Percentiles rank a stretch among this genome's conserved stretches.
These are phyloP conservation scores for Colletotrichum filicis DNA, from an alignment of 2,329 filamentous ascomycete genomes.

Conservation along the genomic window DNA sequence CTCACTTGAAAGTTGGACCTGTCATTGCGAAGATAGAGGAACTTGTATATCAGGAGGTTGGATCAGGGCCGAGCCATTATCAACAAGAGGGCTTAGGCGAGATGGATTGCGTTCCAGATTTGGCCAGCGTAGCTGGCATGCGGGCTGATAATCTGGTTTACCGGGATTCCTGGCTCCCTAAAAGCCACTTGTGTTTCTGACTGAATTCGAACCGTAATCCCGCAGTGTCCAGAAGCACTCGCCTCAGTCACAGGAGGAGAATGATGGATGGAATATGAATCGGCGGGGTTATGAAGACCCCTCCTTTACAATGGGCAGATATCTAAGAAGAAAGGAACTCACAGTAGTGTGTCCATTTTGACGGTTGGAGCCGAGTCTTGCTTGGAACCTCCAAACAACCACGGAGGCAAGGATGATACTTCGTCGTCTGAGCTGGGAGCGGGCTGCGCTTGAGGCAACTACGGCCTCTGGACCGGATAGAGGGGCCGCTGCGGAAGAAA, in stretches of 20 bases:
- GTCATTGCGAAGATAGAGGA: neutral
- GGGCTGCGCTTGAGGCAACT: conserved; percentile 22
- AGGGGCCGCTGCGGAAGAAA: conserved; percentile 32
- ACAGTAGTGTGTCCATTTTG: conserved; percentile 46
- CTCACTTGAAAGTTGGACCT: neutral
- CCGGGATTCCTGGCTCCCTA: neutral
- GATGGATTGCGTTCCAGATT: neutral
- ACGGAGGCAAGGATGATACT: neutral
- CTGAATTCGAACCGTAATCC: neutral
- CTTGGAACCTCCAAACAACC: neutral
- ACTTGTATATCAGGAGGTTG: neutral
- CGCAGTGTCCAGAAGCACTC: neutral
- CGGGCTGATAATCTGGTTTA: neutral
- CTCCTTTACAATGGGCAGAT: neutral
- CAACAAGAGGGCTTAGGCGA: neutral
- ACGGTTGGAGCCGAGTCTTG: neutral
- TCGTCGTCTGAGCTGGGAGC: neutral
- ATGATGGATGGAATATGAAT: neutral
- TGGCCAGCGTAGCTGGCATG: neutral
- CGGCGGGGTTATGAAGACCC: neutral
- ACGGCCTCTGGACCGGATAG: conserved; percentile 31
- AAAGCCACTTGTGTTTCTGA: neutral
- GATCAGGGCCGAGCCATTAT: neutral
- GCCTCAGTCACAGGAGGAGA: neutral
- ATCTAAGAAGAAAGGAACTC: conserved; percentile 33